Evolutionary conservation across 805 yeast species (phyloP), one percentile per base, ranked within the genome.

Genomic region (Kazachstania martiniae): DNA sequence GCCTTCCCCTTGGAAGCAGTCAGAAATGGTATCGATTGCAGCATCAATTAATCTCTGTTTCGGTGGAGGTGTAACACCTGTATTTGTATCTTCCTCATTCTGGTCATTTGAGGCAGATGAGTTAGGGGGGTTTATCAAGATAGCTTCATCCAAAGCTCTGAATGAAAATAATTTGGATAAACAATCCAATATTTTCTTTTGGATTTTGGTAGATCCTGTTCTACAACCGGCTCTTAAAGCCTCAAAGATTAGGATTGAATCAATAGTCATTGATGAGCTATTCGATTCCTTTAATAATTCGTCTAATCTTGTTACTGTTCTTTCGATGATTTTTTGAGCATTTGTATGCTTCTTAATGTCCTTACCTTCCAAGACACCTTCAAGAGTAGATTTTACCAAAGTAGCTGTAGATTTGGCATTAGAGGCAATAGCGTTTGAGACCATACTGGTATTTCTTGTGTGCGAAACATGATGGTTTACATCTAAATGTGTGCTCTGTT

Each of bases 121-220:
- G 42, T 59, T 66, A 33, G 62, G 62, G 3, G 63, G 62, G 27
- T 70, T 61, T 13, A 74, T 77, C 15, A 63, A 53, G 16, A 72
- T 65, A 27, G 71, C 67, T 35, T 69, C 82, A 48, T 87, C 79
- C 33, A 78, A 72, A 23, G 85, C 79, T 31, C 53, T 51, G 51
- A 83, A 84, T n/a, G 93, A 81, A 55, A 87, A 83, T 13, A 86
- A 66, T 54, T 87, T 91, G 33, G 94, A 82, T 36, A 91, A 70
- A 41, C 89, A 72, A 51, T 89, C 96, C 41, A 89, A 65, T 1
- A 96, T 85, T 28, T 70, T 65, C 12, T 78, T 67, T 44, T 81
- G 80, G 28, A 83, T 67, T 10, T 74, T 84, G 22, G 66, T 64
- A 37, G 70, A 73, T 18, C 74, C 62, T 9, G 77, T 67, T 45